These are phyloP conservation scores for Aspergillus tamarii DNA, from an alignment of 2,329 filamentous ascomycete species.

Conservation along the genomic window DNA sequence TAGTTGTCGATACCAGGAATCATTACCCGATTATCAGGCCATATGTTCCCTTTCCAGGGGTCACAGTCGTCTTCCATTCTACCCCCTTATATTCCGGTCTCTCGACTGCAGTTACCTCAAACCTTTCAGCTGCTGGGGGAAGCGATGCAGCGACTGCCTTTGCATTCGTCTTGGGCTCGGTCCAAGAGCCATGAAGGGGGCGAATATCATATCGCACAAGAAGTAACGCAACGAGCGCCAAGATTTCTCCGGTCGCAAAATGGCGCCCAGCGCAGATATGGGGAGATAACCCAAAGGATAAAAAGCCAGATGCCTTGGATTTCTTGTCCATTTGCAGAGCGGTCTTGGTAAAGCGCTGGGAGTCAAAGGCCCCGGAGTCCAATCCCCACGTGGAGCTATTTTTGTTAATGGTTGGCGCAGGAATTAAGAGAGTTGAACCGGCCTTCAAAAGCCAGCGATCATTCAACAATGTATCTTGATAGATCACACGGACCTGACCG, in stretches of 20 bases:
- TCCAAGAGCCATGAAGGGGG: slow-evolving; percentile 26
- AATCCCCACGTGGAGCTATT: slow-evolving; percentile 35
- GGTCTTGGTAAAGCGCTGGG: slow-evolving; percentile 25
- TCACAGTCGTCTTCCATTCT: too few relatives aligned
- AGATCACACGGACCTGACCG: slow-evolving; percentile 35
- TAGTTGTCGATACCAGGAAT: too few relatives aligned
- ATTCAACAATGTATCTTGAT: slow-evolving; percentile 39
- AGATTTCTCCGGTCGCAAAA: slow-evolving; percentile 52
- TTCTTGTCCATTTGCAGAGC: slow-evolving; percentile 10
- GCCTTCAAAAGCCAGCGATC: slow-evolving; percentile 41
- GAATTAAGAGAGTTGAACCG: slow-evolving; percentile 42
- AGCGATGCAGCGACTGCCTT: neutral
- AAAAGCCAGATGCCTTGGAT: slow-evolving; percentile 37
- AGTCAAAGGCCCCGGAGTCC: slow-evolving; percentile 24
- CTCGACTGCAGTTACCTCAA: neutral
- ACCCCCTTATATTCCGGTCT: too few relatives aligned
- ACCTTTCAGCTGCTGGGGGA: neutral
- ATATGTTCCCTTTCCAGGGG: too few relatives aligned
- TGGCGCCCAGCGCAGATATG: slow-evolving; percentile 53
- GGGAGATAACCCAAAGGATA: slow-evolving; percentile 55
- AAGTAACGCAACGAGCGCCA: slow-evolving; percentile 39
- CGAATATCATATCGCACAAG: slow-evolving; percentile 40
- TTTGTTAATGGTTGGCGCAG: slow-evolving; percentile 33
- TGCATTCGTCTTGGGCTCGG: neutral
- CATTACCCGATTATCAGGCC: too few relatives aligned